Percentiles rank a stretch among this genome's conserved stretches.
Evolutionary conservation across 176 grass and related monocot genomes (phyloP).

Genomic region (Musa troglodytarum): DNA sequence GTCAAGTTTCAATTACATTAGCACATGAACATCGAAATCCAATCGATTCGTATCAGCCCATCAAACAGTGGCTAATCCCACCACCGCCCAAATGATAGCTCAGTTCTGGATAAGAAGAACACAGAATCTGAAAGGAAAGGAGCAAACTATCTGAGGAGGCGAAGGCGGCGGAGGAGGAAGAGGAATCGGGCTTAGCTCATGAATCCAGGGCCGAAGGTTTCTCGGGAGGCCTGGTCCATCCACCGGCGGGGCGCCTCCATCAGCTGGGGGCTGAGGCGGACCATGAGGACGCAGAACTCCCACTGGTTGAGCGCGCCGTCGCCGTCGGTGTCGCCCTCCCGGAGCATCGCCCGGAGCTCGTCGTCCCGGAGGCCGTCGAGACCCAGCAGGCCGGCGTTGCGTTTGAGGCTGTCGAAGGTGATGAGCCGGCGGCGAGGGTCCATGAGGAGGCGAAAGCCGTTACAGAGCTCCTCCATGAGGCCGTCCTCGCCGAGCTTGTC

Average conservation of each 20-base stretch:
- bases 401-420: conserved; percentile 30
- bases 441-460: conserved; percentile 38
- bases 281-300: conserved; percentile 41
- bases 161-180: no score
- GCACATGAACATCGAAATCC: no score
- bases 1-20: no score
- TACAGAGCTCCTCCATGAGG: conserved; percentile 41
- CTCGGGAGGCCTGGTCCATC: not conserved
- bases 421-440: conserved; percentile 20
- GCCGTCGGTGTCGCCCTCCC: conserved; percentile 34
- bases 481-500: conserved; percentile 25
- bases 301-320: conserved; percentile 26
- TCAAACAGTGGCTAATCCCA: no score
- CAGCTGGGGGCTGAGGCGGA: conserved; percentile 31
- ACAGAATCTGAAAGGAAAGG: no score
- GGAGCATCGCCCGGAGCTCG: conserved; percentile 30
- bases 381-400: conserved; percentile 22
- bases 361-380: conserved; percentile 27
- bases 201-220: no score
- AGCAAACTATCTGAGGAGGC: no score
- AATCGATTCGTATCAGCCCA: no score
- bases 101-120: no score
- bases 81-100: no score
- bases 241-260: not conserved
- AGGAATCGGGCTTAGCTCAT: no score